phyloP scores from a whole-genome alignment of 805 yeast genomes.

The Pichia scutulata region DNA sequence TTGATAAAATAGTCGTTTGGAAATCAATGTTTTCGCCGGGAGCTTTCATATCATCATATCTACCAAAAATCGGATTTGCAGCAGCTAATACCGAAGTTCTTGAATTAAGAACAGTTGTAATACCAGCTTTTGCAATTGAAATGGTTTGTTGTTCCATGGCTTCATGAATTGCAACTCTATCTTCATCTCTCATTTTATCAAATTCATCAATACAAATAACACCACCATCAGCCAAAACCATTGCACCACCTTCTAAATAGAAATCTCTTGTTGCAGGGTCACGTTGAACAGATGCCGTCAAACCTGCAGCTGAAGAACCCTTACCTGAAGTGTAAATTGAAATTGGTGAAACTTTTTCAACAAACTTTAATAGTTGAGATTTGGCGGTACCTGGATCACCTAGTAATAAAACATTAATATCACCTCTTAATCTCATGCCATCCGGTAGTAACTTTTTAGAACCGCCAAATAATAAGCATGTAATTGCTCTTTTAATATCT shows the following conservation, averaged over 20 bases:
- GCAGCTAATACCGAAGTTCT: slow-evolving; percentile 96
- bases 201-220: slow-evolving; percentile 99
- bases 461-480: slow-evolving; percentile 91
- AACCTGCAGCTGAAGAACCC: slow-evolving; percentile 99
- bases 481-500: slow-evolving; percentile 89
- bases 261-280: slow-evolving; percentile 85
- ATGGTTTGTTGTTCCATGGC: slow-evolving; percentile 99
- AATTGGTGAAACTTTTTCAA: slow-evolving; percentile 89
- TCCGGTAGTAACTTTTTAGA: slow-evolving; percentile 88
- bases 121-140: slow-evolving; percentile 98
- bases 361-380: slow-evolving; percentile 91
- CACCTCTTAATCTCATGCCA: slow-evolving; percentile 95
- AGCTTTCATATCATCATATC: slow-evolving; percentile 91
- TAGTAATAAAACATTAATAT: slow-evolving; percentile 80
- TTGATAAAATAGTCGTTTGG: slow-evolving; percentile 91
- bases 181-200: slow-evolving; percentile 98
- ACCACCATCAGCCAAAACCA: slow-evolving; percentile 99
- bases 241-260: slow-evolving; percentile 97
- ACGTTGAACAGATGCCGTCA: slow-evolving; percentile 95
- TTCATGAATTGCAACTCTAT: slow-evolving; percentile 97
- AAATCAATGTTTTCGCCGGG: slow-evolving; percentile 98
- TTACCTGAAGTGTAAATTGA: slow-evolving; percentile 97
- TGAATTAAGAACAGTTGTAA: slow-evolving; percentile 91
- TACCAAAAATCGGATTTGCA: slow-evolving; percentile 94
- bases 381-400: slow-evolving; percentile 99